Conservation (phyloP, 2,329 filamentous ascomycete species). For the Hymenoscyphus occultus region DNA sequence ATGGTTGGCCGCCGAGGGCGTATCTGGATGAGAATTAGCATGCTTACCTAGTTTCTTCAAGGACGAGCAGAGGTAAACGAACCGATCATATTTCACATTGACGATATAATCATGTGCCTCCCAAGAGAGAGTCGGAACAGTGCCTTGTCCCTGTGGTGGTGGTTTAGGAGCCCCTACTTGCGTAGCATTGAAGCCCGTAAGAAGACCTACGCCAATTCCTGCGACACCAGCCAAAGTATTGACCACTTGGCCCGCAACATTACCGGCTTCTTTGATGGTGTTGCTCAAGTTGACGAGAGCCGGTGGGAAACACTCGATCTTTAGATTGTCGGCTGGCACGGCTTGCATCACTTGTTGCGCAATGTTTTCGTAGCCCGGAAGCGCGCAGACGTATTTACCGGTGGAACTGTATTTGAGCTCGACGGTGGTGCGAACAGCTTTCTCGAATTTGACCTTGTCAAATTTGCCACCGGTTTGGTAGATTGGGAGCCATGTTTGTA, state of each 20-base stretch:
- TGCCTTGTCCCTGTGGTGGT: conserved; percentile 2
- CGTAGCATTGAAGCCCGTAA: not conserved
- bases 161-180: not conserved
- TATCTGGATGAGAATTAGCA: conserved; percentile 9
- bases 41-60: too few species aligned
- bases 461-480: conserved; percentile 18
- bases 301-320: conserved; percentile 18
- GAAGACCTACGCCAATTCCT: not conserved
- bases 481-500: conserved; percentile 39
- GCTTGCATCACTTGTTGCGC: conserved; percentile 14
- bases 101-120: conserved; percentile 17
- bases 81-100: conserved; percentile 21
- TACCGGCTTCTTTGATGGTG: not conserved
- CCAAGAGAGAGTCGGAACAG: conserved; percentile 15
- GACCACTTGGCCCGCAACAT: not conserved
- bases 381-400: conserved; percentile 13
- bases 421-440: conserved; percentile 15
- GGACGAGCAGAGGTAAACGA: not conserved
- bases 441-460: conserved; percentile 14
- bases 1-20: conserved; percentile 18
- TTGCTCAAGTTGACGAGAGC: conserved; percentile 14
- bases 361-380: conserved; percentile 13
- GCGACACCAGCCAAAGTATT: not conserved
- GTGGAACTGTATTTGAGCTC: conserved; percentile 20
- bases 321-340: conserved; percentile 8